A percentile compares a stretch with the other conserved stretches of the same genome.
phyloP scores from a whole-genome alignment of 371 early-diverging fungal genomes.

The Mortierella sp. region DNA sequence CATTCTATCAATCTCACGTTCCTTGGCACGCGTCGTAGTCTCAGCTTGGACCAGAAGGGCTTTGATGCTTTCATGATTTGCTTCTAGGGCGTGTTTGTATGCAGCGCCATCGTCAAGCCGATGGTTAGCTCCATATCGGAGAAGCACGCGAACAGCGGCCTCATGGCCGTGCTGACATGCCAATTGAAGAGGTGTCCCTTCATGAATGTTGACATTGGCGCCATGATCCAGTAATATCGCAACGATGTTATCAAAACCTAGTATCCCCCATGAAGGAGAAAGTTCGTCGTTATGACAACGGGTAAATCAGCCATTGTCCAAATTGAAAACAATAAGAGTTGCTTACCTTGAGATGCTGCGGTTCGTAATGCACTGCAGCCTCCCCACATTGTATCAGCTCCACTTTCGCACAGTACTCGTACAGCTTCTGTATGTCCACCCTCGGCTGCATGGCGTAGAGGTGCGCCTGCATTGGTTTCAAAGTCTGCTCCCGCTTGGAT shows the following conservation, averaged over 20 bases:
- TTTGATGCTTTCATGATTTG: slow-evolving; percentile 38
- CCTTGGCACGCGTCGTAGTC: slow-evolving; percentile 46
- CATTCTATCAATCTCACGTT: slow-evolving; percentile 40
- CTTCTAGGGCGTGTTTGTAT: slow-evolving; percentile 46
- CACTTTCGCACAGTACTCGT: slow-evolving; percentile 36
- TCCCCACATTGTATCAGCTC: slow-evolving; percentile 53
- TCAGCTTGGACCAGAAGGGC: slow-evolving; percentile 47
- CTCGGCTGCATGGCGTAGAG: slow-evolving; percentile 46
- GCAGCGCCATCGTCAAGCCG: slow-evolving; percentile 57
- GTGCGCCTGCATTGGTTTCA: slow-evolving; percentile 34
- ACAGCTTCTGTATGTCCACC: slow-evolving; percentile 45
- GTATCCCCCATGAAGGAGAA: background rate
- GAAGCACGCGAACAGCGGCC: slow-evolving; percentile 72
- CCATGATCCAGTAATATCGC: slow-evolving; percentile 74
- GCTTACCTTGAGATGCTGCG: slow-evolving; percentile 45
- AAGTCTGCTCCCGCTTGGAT: slow-evolving; percentile 57
- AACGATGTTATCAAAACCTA: slow-evolving; percentile 44
- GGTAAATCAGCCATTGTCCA: background rate
- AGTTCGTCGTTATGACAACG: slow-evolving; percentile 5
- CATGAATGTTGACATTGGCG: slow-evolving; percentile 75
- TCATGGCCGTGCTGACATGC: slow-evolving; percentile 75
- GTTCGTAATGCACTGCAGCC: slow-evolving; percentile 48
- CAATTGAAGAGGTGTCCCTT: slow-evolving; percentile 81
- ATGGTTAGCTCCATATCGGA: slow-evolving; percentile 75
- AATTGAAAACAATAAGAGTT: background rate